Evolutionary conservation across 805 yeast genomes (phyloP).

Genomic region (Saccharomyces paradoxus): DNA sequence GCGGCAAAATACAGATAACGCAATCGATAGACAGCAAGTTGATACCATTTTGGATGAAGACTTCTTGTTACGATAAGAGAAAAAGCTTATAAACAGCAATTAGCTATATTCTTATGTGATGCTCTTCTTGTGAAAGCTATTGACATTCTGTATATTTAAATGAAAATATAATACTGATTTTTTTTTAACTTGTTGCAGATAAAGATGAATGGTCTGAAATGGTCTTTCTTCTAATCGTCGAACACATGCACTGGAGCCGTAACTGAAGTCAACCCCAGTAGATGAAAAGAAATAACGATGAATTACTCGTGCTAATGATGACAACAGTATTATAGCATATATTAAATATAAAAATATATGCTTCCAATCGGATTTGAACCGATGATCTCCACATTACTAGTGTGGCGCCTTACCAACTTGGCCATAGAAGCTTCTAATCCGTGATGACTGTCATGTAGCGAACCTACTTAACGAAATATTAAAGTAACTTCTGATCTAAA

Average conservation of each 20-base stretch:
- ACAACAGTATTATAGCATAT: no score
- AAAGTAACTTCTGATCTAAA: no score
- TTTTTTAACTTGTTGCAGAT: background rate
- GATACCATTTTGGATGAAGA: background rate
- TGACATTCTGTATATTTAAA: background rate
- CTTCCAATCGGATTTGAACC: conserved; percentile 70
- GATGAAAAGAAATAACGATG: background rate
- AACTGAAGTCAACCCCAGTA: background rate
- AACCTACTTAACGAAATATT: no score
- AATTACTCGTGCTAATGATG: background rate
- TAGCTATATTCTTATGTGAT: background rate
- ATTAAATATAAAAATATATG: conserved; percentile 29
- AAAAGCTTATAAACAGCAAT: background rate
- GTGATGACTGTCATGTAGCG: no score
- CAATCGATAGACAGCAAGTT: background rate
- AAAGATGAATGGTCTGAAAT: background rate
- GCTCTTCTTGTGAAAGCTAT: background rate
- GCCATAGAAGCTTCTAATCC: conserved; percentile 42
- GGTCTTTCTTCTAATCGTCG: background rate
- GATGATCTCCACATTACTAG: conserved; percentile 84
- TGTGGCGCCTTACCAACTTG: conserved; percentile 81
- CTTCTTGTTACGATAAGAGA: background rate
- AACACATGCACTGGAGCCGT: background rate
- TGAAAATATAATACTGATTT: background rate
- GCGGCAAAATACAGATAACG: background rate